Base-by-base conservation (phyloP, 116 monocot species). In the Papilionanthe hybrid region DNA sequence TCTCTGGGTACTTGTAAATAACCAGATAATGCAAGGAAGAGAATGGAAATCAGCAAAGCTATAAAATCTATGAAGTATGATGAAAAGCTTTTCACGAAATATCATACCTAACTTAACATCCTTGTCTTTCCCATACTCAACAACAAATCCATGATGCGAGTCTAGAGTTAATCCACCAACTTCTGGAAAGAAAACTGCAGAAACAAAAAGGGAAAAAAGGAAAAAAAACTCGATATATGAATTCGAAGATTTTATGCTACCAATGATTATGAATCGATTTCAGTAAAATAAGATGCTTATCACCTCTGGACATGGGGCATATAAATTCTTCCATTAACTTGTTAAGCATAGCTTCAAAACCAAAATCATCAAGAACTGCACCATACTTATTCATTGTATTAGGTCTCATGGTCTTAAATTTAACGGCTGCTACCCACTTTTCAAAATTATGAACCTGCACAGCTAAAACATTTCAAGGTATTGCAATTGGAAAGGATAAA, bases 331-430 rank as follows among this genome's bases (percentile, higher is more conserved):
- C 91, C 94, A 94, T 94, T 50, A 98, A 77, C 81, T 89, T 92
- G 77, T 88, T 90, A 80, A 98, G 94, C 98, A 98, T 98, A 75
- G 82, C 57, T 87, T 98, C 98, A 79, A 98, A 66, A 44, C 98
- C 98, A 90, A 98, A 94, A 81, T 98, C 98, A 90, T 98, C 98
- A 78, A 94, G 93, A 81, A 98, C 98, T 78, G 88, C 87, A 72
- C 98, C 98, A 88, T 88, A 91, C 77, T 91, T 98, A 72, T 98
- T 98, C 98, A 98, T 90, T 66, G 94, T 98, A 68, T 93, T 98
- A 77, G 98, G 98, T 55, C 90, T 86, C 90, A 93, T 92, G 78
- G 92, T 89, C 85, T 88, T 98, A 75, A 94, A 89, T 77, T 91
- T 94, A 75, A 72, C 80, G 18, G 81, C 78, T 73, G 58, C 80